Conservation (phyloP, 495 filamentous ascomycete species). For the Penicillium egyptiacum region DNA sequence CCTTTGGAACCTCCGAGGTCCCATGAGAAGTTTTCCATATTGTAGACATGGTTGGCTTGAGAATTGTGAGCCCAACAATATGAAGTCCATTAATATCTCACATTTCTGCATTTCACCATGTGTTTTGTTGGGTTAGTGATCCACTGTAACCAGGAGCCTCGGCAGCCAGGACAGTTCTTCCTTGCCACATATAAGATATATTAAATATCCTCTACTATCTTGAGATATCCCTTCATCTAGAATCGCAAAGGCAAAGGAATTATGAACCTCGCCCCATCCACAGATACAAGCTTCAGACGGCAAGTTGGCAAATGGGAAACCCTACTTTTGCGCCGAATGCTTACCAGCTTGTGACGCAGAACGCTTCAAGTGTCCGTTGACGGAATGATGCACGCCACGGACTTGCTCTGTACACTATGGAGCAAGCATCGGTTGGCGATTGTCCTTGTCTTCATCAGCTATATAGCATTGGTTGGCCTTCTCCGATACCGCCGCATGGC, state of each 20-base stretch:
- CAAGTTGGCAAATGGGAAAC: background rate
- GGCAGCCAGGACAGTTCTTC: background rate
- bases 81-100: background rate
- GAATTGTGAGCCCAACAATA: background rate
- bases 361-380: background rate
- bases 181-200: background rate
- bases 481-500: constrained; percentile 22
- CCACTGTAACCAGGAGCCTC: background rate
- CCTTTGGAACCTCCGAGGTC: background rate
- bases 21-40: background rate
- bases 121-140: constrained; percentile 1
- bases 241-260: background rate
- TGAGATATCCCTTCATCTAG: background rate
- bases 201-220: background rate
- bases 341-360: background rate
- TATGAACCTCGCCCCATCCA: background rate
- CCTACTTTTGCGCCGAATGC: background rate
- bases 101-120: background rate
- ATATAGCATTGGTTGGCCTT: constrained; percentile 11
- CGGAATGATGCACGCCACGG: background rate
- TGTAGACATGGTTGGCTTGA: background rate
- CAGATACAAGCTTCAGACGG: background rate
- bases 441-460: constrained; percentile 1
- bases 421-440: background rate
- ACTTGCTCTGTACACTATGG: background rate